Conservation (phyloP, 2,329 filamentous ascomycete species). For the Aspergillus candidus region DNA sequence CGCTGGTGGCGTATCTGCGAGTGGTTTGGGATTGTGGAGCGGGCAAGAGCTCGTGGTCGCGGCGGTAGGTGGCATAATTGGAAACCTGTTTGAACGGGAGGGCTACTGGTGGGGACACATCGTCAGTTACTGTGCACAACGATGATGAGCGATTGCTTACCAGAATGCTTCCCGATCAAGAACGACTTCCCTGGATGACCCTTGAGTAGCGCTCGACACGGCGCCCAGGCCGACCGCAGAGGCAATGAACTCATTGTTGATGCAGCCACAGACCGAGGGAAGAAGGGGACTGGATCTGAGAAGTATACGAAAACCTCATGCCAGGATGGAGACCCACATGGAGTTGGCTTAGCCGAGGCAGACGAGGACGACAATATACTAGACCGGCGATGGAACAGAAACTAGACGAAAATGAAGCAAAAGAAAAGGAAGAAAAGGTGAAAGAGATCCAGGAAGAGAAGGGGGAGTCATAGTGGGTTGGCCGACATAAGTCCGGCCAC, state of each 20-base stretch:
- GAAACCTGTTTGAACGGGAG: constrained; percentile 12
- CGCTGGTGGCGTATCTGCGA: constrained; percentile 19
- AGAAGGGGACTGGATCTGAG: background rate
- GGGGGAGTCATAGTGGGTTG: background rate
- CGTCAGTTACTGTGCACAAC: constrained; percentile 1
- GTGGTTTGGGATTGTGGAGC: constrained; percentile 10
- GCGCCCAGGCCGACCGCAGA: constrained; percentile 22
- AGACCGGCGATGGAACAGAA: background rate
- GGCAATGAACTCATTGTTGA: constrained; percentile 21
- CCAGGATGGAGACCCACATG: too few relatives aligned
- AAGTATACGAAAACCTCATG: background rate
- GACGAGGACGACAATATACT: background rate
- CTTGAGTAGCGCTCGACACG: constrained; percentile 19
- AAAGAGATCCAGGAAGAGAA: background rate
- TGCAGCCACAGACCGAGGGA: background rate
- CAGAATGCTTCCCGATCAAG: constrained; percentile 12
- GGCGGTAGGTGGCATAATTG: constrained; percentile 7
- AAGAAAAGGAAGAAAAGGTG: background rate
- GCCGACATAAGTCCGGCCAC: background rate
- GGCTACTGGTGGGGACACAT: constrained; percentile 8
- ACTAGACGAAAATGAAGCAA: background rate
- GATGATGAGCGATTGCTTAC: constrained; percentile 15
- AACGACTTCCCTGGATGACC: constrained; percentile 18
- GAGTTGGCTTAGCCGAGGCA: background rate
- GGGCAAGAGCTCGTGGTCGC: constrained; percentile 2